Conservation (phyloP, 768 basidiomycete genomes). For the Calocybe cyanea region DNA sequence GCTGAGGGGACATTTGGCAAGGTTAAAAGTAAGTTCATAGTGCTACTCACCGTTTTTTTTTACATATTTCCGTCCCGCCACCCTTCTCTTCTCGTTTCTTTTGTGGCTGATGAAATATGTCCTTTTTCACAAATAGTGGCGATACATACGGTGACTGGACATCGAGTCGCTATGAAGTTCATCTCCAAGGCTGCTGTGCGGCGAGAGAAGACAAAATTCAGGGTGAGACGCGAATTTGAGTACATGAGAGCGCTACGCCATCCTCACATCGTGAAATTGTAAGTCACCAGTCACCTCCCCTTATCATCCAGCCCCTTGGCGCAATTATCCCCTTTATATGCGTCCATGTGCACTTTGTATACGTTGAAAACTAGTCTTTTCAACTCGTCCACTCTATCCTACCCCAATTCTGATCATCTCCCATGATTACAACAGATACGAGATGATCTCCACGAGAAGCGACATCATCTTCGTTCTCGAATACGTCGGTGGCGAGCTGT, state of each 20-base stretch:
- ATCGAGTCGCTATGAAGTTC: conserved; percentile 96
- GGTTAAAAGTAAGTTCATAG: conserved; percentile 82
- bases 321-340: background rate
- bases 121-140: conserved; percentile 57
- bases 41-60: conserved; percentile 9
- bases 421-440: conserved; percentile 71
- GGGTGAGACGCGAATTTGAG: conserved; percentile 94
- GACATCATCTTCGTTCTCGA: conserved; percentile 99
- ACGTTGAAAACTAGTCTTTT: no score
- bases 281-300: conserved; percentile 28
- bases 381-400: no score
- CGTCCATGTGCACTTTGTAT: no score
- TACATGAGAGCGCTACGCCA: conserved; percentile 94
- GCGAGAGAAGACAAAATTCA: conserved; percentile 84
- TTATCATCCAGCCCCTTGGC: background rate
- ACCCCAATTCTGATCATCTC: background rate
- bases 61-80: background rate
- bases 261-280: conserved; percentile 98
- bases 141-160: conserved; percentile 89
- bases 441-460: conserved; percentile 87
- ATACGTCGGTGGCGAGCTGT: conserved; percentile 93
- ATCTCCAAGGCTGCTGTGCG: conserved; percentile 93
- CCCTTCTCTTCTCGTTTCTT: background rate
- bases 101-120: no score
- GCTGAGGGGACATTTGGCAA: conserved; percentile 98